phyloP scores from a whole-genome alignment of 2,329 filamentous ascomycete genomes.

The Claviceps capensis region DNA sequence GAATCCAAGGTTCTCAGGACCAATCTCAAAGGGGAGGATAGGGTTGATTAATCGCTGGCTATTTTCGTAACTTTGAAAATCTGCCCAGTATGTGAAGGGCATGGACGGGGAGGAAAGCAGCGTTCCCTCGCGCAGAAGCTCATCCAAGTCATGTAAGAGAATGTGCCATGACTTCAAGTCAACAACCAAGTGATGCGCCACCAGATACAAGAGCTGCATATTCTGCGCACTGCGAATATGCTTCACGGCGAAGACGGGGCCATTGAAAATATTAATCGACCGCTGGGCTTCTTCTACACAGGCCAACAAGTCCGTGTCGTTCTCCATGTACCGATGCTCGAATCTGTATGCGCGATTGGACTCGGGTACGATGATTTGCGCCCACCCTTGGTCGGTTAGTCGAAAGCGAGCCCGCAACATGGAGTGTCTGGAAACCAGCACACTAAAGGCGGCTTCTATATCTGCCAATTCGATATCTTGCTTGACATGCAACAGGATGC shows the following conservation, averaged over 20 bases:
- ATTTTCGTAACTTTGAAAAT: conserved; percentile 28
- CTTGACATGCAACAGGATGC: conserved; percentile 32
- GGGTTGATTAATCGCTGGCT: conserved; percentile 15
- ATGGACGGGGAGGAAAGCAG: conserved; percentile 30
- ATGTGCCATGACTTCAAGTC: conserved; percentile 38
- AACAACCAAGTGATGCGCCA: conserved; percentile 37
- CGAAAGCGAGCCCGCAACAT: conserved; percentile 37
- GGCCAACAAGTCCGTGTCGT: conserved; percentile 26
- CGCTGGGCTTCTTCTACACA: conserved; percentile 28
- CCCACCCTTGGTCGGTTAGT: conserved; percentile 26
- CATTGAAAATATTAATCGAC: conserved; percentile 33
- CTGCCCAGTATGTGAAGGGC: conserved; percentile 36
- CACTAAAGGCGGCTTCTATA: conserved; percentile 33
- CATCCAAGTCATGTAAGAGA: conserved; percentile 35
- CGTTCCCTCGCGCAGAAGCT: conserved; percentile 30
- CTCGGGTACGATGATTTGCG: conserved; percentile 28
- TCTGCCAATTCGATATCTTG: conserved; percentile 27
- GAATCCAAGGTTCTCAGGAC: conserved; percentile 28
- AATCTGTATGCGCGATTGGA: conserved; percentile 30
- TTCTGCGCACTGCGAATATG: conserved; percentile 32
- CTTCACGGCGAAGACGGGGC: conserved; percentile 36
- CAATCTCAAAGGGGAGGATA: conserved; percentile 25
- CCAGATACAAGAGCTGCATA: conserved; percentile 33
- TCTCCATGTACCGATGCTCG: conserved; percentile 25
- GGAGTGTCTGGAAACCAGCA: conserved; percentile 34